phyloP scores from a whole-genome alignment of 2,329 filamentous ascomycete species.

The Geoglossum cookeanum region DNA sequence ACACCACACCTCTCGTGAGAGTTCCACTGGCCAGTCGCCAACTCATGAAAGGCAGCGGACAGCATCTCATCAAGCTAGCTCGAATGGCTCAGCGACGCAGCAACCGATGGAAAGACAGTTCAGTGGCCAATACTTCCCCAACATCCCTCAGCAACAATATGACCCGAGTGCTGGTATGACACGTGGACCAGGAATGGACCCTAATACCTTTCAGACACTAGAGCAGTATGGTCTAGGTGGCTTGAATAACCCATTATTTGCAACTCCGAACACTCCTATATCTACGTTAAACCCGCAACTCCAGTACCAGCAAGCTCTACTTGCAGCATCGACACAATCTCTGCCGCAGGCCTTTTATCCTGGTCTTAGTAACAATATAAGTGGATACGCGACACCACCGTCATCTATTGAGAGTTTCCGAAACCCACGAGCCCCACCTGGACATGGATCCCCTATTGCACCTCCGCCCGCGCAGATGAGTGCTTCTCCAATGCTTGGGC shows the following conservation, averaged over 20 bases:
- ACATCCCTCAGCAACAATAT: conserved; percentile 18
- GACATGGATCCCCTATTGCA: conserved; percentile 19
- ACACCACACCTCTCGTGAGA: conserved; percentile 21
- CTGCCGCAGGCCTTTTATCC: conserved; percentile 17
- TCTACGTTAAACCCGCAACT: conserved; percentile 26
- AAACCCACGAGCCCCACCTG: conserved; percentile 20
- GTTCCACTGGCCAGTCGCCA: conserved; percentile 16
- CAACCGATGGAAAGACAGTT: conserved; percentile 23
- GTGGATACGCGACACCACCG: conserved; percentile 23
- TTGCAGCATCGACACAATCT: conserved; percentile 27
- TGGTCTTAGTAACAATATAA: no score
- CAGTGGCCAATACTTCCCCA: conserved; percentile 21
- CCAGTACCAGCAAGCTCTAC: conserved; percentile 37
- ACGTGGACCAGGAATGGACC: conserved; percentile 15
- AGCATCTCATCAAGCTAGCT: conserved; percentile 19
- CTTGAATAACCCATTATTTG: conserved; percentile 20
- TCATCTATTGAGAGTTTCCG: conserved; percentile 23
- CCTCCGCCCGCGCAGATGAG: conserved; percentile 10
- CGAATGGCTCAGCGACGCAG: conserved; percentile 16
- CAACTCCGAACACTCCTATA: conserved; percentile 22
- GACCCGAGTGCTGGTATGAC: conserved; percentile 20
- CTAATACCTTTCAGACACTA: conserved; percentile 13
- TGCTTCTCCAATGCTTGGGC: conserved; percentile 26
- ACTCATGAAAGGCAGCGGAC: conserved; percentile 24
- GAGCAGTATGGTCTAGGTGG: conserved; percentile 22